phyloP scores from a whole-genome alignment of 192 early-diverging fungal genomes.

The Tieghemiomyces parasiticus region DNA sequence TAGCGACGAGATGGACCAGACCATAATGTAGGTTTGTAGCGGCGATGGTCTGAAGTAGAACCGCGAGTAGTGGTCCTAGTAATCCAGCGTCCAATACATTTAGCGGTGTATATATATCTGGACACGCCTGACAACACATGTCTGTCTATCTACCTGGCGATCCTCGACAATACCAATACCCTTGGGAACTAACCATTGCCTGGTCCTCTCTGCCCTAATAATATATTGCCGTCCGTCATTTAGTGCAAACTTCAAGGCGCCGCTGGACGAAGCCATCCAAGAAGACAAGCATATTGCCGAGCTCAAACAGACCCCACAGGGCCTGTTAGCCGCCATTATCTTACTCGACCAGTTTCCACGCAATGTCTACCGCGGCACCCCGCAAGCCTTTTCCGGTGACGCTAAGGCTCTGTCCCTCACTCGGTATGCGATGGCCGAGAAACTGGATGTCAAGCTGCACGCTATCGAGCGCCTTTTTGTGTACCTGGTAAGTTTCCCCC shows the following conservation, averaged over 20 bases:
- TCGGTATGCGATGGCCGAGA: conserved; percentile 27
- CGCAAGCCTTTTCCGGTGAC: conserved; percentile 36
- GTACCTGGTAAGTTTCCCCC: conserved; percentile 21
- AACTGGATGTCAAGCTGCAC: conserved; percentile 31
- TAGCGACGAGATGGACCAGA: conserved; percentile 16
- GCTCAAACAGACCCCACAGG: conserved; percentile 23
- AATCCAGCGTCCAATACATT: not conserved
- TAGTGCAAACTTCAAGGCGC: conserved; percentile 14
- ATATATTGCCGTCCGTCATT: not conserved
- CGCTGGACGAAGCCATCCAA: conserved; percentile 12
- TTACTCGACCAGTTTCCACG: conserved; percentile 48
- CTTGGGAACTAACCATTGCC: not conserved
- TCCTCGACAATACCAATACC: not conserved
- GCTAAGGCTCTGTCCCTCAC: conserved; percentile 32
- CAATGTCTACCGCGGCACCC: conserved; percentile 41
- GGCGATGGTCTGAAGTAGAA: too few relatives aligned
- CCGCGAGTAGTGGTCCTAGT: not conserved
- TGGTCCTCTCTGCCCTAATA: too few relatives aligned
- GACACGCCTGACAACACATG: not conserved
- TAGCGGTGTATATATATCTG: not conserved
- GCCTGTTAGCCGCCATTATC: conserved; percentile 29
- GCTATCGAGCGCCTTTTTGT: conserved; percentile 33
- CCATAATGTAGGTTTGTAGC: conserved; percentile 10
- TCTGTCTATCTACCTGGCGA: not conserved
- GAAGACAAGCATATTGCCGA: conserved; percentile 20